These are phyloP conservation scores for Aspergillus sp. DNA, from an alignment of 2,329 filamentous ascomycete species.

Conservation along the genomic window DNA sequence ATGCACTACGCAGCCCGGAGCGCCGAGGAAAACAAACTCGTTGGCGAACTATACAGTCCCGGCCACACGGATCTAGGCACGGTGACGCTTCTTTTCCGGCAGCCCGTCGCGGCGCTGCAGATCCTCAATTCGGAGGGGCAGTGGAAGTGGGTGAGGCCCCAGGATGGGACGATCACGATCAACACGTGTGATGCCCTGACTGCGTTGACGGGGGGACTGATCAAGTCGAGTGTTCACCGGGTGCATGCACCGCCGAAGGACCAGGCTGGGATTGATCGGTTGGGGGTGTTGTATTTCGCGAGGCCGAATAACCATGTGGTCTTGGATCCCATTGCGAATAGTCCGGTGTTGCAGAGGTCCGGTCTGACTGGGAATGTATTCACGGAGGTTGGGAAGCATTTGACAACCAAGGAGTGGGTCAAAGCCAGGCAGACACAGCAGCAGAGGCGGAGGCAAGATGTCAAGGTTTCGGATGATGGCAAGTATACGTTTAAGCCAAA, in stretches of 20 bases:
- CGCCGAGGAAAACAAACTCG: constrained; percentile 48
- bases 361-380: constrained; percentile 40
- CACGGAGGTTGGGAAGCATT: constrained; percentile 41
- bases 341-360: constrained; percentile 37
- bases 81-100: constrained; percentile 58
- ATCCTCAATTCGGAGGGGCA: constrained; percentile 50
- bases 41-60: constrained; percentile 45
- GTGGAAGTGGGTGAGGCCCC: constrained; percentile 54
- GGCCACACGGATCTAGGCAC: constrained; percentile 60
- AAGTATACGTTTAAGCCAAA: constrained; percentile 37
- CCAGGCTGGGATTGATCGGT: constrained; percentile 46
- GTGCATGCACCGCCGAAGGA: constrained; percentile 51
- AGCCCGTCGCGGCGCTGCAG: constrained; percentile 59
- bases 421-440: constrained; percentile 44
- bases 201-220: constrained; percentile 50
- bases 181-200: constrained; percentile 53
- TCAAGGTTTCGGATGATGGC: constrained; percentile 38
- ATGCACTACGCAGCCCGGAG: constrained; percentile 59
- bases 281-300: constrained; percentile 49
- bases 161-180: constrained; percentile 53
- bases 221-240: constrained; percentile 53
- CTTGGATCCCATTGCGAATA: constrained; percentile 39
- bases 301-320: constrained; percentile 48
- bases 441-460: constrained; percentile 36
- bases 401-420: constrained; percentile 45